Base-by-base conservation (phyloP, 768 basidiomycete genomes). In the Xerocomus spinulosus region DNA sequence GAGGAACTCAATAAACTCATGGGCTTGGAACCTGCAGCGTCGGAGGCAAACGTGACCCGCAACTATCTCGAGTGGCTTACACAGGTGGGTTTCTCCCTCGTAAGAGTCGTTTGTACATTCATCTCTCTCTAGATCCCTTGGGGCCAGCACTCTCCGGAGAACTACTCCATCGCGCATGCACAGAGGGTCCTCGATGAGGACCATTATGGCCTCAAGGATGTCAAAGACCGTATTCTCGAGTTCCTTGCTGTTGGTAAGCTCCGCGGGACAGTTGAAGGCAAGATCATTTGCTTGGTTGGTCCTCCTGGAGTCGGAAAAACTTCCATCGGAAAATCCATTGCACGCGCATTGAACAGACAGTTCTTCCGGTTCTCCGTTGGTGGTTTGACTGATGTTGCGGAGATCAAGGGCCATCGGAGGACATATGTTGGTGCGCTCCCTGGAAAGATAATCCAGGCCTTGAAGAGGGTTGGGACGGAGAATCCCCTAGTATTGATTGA, bases 261-360 rank as follows among this genome's bases (percentile, higher is more conserved):
- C 1, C 82, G 93, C 14, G 96, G 96, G 8, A 92, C 87, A 0
- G 92, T 98, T 15, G 78, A 98, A 61, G 96, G 95, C 56, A 99
- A 99, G 74, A 99, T 99, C 58, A 85, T 98, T 34, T 95, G 93
- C 60, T 80, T 99, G 20, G 91, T 87, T 32, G 96, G 96, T 14
- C 96, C 96, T 9, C 96, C 95, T 3, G 95, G 95, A 62, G 96
- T 99, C 4, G 95, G 95, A 33, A 97, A 98, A 74, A 98, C 95
- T 4, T 86, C 83, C 47, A 96, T 98, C 35, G 95, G 94, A 40
- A 94, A 94, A 74, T 89, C 85, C 3, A 96, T 99, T 42, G 86
- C 96, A 0, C 79, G 92, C 14, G 94, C 95, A 4, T 73, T 99
- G 20, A 83, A 86, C 23, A 71, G 95, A 50, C 85, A 92, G 64